A percentile compares a stretch with the other conserved stretches of the same genome.
Conservation (phyloP, 805 yeast species). For the Ogataea nonfermentans region DNA sequence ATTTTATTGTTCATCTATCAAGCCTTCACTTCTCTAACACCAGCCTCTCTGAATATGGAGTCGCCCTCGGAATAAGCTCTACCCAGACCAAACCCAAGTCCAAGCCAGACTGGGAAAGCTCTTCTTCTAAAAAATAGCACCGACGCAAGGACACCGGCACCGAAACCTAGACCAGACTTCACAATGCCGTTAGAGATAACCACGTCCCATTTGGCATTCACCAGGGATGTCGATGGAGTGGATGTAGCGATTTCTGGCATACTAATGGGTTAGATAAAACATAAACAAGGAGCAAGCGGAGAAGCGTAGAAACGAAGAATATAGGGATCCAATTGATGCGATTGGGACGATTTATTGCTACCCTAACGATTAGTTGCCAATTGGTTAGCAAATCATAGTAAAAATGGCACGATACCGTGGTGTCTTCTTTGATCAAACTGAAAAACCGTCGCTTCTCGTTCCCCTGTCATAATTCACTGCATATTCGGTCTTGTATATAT, state of each 20-base stretch:
- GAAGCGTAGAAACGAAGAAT: not conserved
- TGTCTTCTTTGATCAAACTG: too few relatives aligned
- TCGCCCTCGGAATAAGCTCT: conserved; percentile 98
- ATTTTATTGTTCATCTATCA: conserved; percentile 28
- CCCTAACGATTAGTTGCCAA: too few relatives aligned
- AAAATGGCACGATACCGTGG: too few relatives aligned
- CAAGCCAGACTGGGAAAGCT: conserved; percentile 97
- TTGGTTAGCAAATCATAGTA: too few relatives aligned
- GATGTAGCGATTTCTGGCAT: conserved; percentile 26
- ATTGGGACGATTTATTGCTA: too few relatives aligned
- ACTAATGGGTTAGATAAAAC: not conserved
- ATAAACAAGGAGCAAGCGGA: not conserved
- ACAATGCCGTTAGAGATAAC: conserved; percentile 92
- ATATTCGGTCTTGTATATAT: too few relatives aligned
- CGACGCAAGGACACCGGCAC: conserved; percentile 92
- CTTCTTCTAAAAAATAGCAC: conserved; percentile 89
- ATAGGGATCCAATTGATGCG: too few relatives aligned
- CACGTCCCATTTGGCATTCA: conserved; percentile 74
- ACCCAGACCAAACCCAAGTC: conserved; percentile 96
- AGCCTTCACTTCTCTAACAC: conserved; percentile 71
- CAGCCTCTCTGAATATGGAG: conserved; percentile 86
- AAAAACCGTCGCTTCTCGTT: too few relatives aligned
- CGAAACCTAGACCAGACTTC: conserved; percentile 94
- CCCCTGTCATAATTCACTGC: too few relatives aligned
- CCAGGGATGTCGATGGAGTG: conserved; percentile 28